Base-by-base conservation (phyloP, 1,139 yeast species). In the Blastobotrys indianensis region DNA sequence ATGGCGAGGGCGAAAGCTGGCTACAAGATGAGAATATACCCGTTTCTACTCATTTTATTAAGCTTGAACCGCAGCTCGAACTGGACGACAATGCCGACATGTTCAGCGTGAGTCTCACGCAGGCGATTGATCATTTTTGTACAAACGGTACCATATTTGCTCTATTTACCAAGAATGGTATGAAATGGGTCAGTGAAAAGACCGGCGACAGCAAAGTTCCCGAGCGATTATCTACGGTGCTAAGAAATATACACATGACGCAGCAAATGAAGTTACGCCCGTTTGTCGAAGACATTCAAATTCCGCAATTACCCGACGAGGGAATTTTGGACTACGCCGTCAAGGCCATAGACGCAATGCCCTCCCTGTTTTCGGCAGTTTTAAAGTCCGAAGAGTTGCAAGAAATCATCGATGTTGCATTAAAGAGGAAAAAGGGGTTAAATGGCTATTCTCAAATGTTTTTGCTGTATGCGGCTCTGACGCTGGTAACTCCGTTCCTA, bases 121-220 rank as follows among this genome's bases (percentile, higher is more conserved):
- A 55, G n/a, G 52, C 48, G 3, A 43, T 42, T 13, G 44, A 49
- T n/a, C 49, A 52, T 31, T 43, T 55, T 23, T 48, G 52, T 41
- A 44, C 56, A 12, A 48, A 54, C 32, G 53, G 46, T 50, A 61
- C 71, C 0, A 59, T 70, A 0, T 62, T 73, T 39, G 65, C 74
- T 0, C 54, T 73, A 7, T 62, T 73, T 39, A 66, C 75, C 4
- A 59, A 64, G 2, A 51, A 54, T 29, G 77, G 77, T 6, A 44
- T 73, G 23, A 57, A 59, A 37, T 71, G 76, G 75, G 55, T 73
- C 12, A 57, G 63, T 7, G 61, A 57, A 11, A 62, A 60, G 40
- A 50, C 67, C n/a, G 65, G 67, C 29, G 65, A 67, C 44, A 55
- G 57, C 12, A 39, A 44, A 2, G 34, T 63, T 16, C 55, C 58